Evolutionary conservation across 139 green algal species (phyloP), one percentile per base, ranked within the genome.

Genomic region (Ostreobium quekettii): DNA sequence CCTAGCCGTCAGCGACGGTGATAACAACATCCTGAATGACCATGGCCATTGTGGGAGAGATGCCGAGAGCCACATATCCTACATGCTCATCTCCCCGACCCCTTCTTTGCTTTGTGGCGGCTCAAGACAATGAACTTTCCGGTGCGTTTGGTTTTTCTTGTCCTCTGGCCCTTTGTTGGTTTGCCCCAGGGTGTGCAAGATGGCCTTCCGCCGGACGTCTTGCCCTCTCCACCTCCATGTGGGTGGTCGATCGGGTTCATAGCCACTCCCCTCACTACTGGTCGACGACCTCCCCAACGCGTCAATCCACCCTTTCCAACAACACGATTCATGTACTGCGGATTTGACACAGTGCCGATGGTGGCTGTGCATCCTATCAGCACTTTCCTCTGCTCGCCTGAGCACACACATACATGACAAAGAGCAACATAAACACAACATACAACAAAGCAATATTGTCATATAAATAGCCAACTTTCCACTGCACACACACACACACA

Each of bases 241-340:
- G 93, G 93, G 74, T 98, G 93, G 66, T 98, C 93, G 33, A 97
- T 81, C 3, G 86, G 80, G 71, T 98, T 98, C 90, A 97, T 98
- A 35, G 91, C 90, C 42, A 96, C 80, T 66, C 91, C 93, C 3
- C 92, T 77, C 64, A 91, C 82, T 26, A 49, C 74, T 5, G 84
- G 76, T 64, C 83, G 71, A 37, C 78, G 58, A 42, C 86, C 86
- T 4, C 71, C 42, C 79, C 83, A 87, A 8, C 84, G 77, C 31
- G 60, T 76, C n/a, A 76, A 80, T 2, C 90, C 90, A 8, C 87
- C 90, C 68, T 95, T 95, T 33, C 84, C 90, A 4, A 92, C 42
- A 71, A 90, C 91, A n/a, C 64, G 66, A 39, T 95, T 90, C 32
- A 84, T 85, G 72, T 96, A 81, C 70, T 90, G 73, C 4, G 80